Evolutionary conservation across 495 filamentous ascomycete species (phyloP), one percentile per base, ranked within the genome.

Genomic region (Echria macrotheca): DNA sequence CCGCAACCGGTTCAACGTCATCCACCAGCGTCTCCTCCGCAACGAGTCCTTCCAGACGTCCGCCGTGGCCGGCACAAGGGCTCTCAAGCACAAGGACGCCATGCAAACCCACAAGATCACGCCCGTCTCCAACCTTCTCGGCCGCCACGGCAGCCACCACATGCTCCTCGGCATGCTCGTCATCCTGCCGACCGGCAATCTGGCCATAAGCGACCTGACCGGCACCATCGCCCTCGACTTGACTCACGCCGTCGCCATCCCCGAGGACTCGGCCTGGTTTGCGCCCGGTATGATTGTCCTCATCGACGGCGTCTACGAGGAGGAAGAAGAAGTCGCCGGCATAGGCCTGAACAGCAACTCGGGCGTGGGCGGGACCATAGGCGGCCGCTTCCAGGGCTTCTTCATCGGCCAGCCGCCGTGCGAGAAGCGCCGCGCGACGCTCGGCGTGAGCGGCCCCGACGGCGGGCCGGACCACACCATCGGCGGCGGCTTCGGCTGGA

Each of bases 221-320:
- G 93, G 91, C 21, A 88, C 85, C 42, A 94, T 97, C 54, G 71
- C 79, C 8, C 74, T 98, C 12, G 89, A 96, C 54, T 66, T 96
- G 14, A 80, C 82, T 14, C 85, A 93, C 57, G 89, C 90, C 0
- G 79, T 80, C 17, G 78, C 85, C 29, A 83, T 95, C 50, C 91
- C 90, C 1, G 81, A 87, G 52, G 83, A 94, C 54, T 89, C 86
- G 14, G 84, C 85, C 5, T 97, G 88, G 85, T 94, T 96, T 59
- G 78, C 82, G 0, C 91, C 93, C 0, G 93, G 93, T 1, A 96
- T 95, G 88, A 88, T 98, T 49, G 85, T 96, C 2, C 74, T 97
- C 22, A 80, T 96, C 5, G 94, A 97, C 59, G 93, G 93, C 2
- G 78, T 89, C 17, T 98, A 97, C 60, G 90, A 95, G 66, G 93